Conservation (phyloP, 495 filamentous ascomycete genomes). For the Aspergillus leporis region DNA sequence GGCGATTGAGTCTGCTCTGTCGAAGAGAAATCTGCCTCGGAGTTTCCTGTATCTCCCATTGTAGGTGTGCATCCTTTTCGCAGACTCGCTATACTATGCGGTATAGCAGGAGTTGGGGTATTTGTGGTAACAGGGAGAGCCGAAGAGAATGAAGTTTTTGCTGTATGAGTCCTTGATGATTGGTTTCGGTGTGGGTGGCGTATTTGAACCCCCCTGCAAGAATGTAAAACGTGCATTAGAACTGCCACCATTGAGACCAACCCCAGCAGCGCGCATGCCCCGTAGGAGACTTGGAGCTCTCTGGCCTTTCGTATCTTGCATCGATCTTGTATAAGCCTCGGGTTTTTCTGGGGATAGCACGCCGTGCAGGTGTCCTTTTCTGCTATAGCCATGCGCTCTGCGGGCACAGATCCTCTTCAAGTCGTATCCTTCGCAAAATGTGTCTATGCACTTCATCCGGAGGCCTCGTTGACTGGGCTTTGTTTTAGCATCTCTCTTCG, state of each 20-base stretch:
- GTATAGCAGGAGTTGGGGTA: neutral
- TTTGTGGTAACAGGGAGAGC: neutral
- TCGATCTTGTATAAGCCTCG: neutral
- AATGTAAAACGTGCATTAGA: constrained; percentile 5
- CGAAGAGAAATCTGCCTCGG: neutral
- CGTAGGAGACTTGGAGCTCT: constrained; percentile 7
- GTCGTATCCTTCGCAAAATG: constrained; percentile 1
- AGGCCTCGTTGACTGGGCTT: neutral
- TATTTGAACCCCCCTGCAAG: constrained; percentile 1
- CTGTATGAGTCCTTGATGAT: neutral
- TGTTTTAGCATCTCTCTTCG: neutral
- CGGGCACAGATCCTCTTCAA: neutral
- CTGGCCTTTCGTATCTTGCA: neutral
- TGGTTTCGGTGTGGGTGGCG: constrained; percentile 2
- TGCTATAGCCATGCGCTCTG: neutral
- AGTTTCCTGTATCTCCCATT: neutral
- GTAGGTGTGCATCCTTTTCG: neutral
- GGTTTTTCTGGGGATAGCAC: constrained; percentile 7
- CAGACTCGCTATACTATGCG: neutral
- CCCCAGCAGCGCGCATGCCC: constrained; percentile 3
- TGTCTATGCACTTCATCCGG: neutral
- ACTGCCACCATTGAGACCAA: constrained; percentile 1
- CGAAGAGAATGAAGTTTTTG: neutral
- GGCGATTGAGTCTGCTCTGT: constrained; percentile 5
- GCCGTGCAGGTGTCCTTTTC: neutral